Conservation (phyloP, 1,284 basidiomycete species). For the Inonotus hispidus region DNA sequence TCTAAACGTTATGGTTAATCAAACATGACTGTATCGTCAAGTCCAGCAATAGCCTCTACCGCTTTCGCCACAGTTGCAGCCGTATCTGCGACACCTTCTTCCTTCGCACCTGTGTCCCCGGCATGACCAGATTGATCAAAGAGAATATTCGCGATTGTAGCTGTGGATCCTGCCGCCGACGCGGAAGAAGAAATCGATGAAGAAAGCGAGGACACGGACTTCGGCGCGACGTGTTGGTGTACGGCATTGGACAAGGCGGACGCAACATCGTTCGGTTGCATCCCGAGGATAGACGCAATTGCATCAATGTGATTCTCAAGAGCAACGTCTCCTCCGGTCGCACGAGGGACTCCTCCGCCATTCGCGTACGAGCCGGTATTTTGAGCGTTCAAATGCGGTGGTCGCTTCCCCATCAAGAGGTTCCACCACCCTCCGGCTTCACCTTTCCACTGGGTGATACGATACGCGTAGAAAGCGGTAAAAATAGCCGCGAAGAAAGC, state of each 20-base stretch:
- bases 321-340: slow-evolving; percentile 24
- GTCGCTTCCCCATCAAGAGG: slow-evolving; percentile 38
- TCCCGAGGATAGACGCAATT: slow-evolving; percentile 54
- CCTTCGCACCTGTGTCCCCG: slow-evolving; percentile 26
- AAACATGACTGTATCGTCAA: slow-evolving; percentile 8
- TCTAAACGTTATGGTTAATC: slow-evolving; percentile 1
- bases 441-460: slow-evolving; percentile 43
- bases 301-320: slow-evolving; percentile 52
- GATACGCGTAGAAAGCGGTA: slow-evolving; percentile 45
- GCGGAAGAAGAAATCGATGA: slow-evolving; percentile 26
- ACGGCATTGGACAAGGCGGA: slow-evolving; percentile 55
- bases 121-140: slow-evolving; percentile 24
- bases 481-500: slow-evolving; percentile 38
- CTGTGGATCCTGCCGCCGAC: slow-evolving; percentile 31
- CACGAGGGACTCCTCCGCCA: slow-evolving; percentile 6
- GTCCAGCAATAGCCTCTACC: slow-evolving; percentile 15
- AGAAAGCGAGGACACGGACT: slow-evolving; percentile 46
- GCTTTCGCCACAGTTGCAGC: slow-evolving; percentile 14
- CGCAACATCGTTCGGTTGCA: slow-evolving; percentile 54
- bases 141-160: slow-evolving; percentile 40
- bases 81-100: slow-evolving; percentile 23
- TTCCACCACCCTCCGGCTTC: slow-evolving; percentile 59
- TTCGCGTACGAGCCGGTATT: background rate
- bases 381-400: slow-evolving; percentile 23
- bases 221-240: slow-evolving; percentile 50